A percentile compares a stretch with the other conserved stretches of the same genome.
Evolutionary conservation across 176 grass and related monocot species (phyloP).

Genomic region (Thalia dealbata): DNA sequence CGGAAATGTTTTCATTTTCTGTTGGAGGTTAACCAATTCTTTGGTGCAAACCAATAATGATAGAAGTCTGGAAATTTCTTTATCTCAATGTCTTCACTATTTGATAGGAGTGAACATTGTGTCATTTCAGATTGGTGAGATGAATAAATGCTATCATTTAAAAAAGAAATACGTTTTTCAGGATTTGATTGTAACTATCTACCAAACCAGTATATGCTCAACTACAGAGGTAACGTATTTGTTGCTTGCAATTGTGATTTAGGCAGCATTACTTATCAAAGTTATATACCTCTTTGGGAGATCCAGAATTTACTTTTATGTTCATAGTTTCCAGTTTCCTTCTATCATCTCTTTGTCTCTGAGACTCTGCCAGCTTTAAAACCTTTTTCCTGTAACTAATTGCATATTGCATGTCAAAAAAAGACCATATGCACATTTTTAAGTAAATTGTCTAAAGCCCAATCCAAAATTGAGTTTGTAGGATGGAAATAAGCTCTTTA

Average conservation of each 20-base stretch:
- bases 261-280: not conserved
- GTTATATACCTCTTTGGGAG: not conserved
- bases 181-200: not conserved
- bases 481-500: too few species aligned
- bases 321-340: not conserved
- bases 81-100: too few species aligned
- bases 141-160: too few species aligned
- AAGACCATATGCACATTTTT: not conserved
- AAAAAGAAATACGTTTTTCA: too few species aligned
- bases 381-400: not conserved
- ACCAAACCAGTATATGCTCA: not conserved
- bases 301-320: not conserved
- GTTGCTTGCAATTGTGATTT: not conserved
- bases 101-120: too few species aligned
- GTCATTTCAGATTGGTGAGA: too few species aligned
- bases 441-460: not conserved
- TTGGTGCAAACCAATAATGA: too few species aligned
- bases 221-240: too few species aligned
- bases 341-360: not conserved
- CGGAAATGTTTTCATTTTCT: too few species aligned
- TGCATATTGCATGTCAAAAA: not conserved
- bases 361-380: not conserved
- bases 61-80: too few species aligned
- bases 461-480: too few species aligned
- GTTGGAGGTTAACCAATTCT: too few species aligned